Evolutionary conservation across 179 eudicot genomes (phyloP).

Genomic region (Sideroxylon spinosum): DNA sequence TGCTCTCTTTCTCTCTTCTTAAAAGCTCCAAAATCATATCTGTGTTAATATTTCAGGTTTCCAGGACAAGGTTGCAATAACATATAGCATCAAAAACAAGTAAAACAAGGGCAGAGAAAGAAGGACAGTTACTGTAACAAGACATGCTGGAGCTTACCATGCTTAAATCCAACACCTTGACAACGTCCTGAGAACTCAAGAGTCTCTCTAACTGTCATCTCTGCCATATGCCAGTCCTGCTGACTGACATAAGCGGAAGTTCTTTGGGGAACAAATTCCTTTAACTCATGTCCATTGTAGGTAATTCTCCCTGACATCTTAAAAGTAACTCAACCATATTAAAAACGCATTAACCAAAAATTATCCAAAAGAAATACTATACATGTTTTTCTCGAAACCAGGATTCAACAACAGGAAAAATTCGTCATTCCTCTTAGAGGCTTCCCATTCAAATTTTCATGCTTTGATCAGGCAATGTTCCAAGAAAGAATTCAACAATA

Average conservation of each 20-base stretch:
- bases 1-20: slow-evolving; percentile 46
- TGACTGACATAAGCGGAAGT: slow-evolving; percentile 48
- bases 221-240: not conserved
- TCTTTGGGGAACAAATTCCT: slow-evolving; percentile 21
- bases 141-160: not conserved
- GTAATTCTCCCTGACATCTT: slow-evolving; percentile 2
- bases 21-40: slow-evolving; percentile 68
- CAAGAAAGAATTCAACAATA: slow-evolving; percentile 3
- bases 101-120: not conserved
- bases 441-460: not conserved
- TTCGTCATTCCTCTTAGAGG: too few species aligned
- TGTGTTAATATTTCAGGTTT: slow-evolving; percentile 20
- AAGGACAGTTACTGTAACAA: not conserved
- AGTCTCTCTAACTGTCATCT: slow-evolving; percentile 1
- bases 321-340: slow-evolving; percentile 14
- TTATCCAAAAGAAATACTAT: not conserved
- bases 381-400: not conserved
- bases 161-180: not conserved
- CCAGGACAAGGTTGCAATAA: not conserved
- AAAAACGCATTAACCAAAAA: slow-evolving; percentile 12
- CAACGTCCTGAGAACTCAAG: not conserved
- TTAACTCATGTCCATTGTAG: not conserved
- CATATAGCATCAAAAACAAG: not conserved
- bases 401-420: too few species aligned
- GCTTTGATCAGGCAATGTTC: not conserved